These are phyloP conservation scores for Lagerstroemia speciosa DNA, from an alignment of 345 rosid species.

Conservation along the genomic window DNA sequence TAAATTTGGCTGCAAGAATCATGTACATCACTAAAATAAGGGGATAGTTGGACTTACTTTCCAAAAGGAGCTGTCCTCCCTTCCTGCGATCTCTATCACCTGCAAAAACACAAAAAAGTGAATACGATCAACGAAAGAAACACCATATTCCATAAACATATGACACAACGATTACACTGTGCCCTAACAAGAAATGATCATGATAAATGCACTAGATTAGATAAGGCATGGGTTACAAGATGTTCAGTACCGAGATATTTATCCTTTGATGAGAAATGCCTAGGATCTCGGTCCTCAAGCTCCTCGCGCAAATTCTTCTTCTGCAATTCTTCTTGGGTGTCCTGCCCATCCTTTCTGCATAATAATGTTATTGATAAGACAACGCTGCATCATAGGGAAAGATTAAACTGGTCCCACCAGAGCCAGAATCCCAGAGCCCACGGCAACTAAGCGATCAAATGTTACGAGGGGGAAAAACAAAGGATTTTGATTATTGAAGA, in stretches of 20 bases:
- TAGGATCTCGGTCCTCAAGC: slow-evolving; percentile 84
- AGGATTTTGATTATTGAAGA: neutral
- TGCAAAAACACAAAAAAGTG: slow-evolving; percentile 17
- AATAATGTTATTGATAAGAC: neutral
- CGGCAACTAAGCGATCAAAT: neutral
- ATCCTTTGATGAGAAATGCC: slow-evolving; percentile 85
- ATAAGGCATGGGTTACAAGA: neutral
- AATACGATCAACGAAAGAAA: neutral
- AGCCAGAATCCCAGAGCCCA: neutral
- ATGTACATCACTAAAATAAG: neutral
- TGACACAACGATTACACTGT: neutral
- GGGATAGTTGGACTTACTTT: slow-evolving; percentile 32
- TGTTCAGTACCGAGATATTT: slow-evolving; percentile 51
- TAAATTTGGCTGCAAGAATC: neutral
- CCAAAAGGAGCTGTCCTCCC: slow-evolving; percentile 67
- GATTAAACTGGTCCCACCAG: neutral
- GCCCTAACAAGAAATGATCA: neutral
- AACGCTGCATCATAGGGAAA: neutral
- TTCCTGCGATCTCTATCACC: slow-evolving; percentile 89
- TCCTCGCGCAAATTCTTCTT: slow-evolving; percentile 79
- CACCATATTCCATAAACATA: neutral
- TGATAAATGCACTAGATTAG: neutral
- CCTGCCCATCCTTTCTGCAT: slow-evolving; percentile 85
- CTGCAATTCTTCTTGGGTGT: slow-evolving; percentile 76
- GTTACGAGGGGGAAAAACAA: neutral